Evolutionary conservation across 1,284 basidiomycete genomes (phyloP), one percentile per base, ranked within the genome.

Genomic region (Tilletia horrida): DNA sequence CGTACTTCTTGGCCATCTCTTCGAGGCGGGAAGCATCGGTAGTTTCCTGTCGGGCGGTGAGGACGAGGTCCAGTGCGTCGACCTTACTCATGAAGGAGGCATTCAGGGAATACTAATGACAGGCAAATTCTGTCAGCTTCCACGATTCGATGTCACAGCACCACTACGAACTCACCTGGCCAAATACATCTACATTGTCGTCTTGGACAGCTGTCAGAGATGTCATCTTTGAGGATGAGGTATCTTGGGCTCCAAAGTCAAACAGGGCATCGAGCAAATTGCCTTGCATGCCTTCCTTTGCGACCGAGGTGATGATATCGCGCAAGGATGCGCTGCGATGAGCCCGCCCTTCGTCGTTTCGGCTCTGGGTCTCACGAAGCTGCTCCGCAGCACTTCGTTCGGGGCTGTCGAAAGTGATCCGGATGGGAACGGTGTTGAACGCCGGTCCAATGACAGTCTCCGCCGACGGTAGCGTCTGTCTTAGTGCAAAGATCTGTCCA

Each of bases 371-470:
- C 16, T 50, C 31, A 0, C 42, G 57, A 3, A 76, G 70, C 9
- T 70, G 44, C 18, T 69, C 57, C 13, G n/a, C 57, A 25, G 43
- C 64, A 0, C 67, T 44, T n/a, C 62, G 59, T 6, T 65, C 63
- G 3, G 68, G 65, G 2, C 68, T 48, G 8, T 50, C 64, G 40
- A 73, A 68, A 6, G 68, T 50, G 14, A 81, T 47, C 8, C 74
- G 74, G 31, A 74, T 74, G 25, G 75, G 70, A 4, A 78, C 69
- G 11, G 79, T 78, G 59, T 81, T 81, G 67, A 81, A 73, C 1
- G 75, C 73, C 0, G 79, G 77, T 7, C 77, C 77, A 18, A 81
- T 67, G 40, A 74, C 69, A 3, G 69, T 71, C 27, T 75, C 71
- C 0, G 72, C 76, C n/a, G 72, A 73, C 0, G 67, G 70, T 40